These are phyloP conservation scores for Saraca asoca DNA, from an alignment of 331 rosid genomes.

Conservation along the genomic window DNA sequence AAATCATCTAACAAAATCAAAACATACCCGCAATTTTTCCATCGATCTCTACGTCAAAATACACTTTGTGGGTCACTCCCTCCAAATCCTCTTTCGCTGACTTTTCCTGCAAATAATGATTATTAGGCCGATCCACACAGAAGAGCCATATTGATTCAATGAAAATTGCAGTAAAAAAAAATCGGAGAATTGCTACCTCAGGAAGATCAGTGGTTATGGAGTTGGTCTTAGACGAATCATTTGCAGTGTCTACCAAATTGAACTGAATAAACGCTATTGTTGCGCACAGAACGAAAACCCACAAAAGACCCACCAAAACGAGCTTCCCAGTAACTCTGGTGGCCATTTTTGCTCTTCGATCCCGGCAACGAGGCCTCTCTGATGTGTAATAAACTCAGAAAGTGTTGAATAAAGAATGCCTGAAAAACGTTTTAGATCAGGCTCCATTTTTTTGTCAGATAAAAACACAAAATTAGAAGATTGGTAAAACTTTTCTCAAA, in stretches of 20 bases:
- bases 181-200: slow-evolving; percentile 22
- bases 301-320: slow-evolving; percentile 44
- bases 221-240: slow-evolving; percentile 23
- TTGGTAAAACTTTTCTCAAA: too few relatives aligned
- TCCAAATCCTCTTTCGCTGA: slow-evolving; percentile 51
- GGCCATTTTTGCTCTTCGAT: slow-evolving; percentile 38
- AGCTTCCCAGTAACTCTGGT: slow-evolving; percentile 38
- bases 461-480: too few relatives aligned
- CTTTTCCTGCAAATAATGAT: slow-evolving; percentile 46
- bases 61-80: slow-evolving; percentile 74
- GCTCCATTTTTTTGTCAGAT: too few relatives aligned
- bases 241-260: slow-evolving; percentile 43
- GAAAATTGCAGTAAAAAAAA: neutral
- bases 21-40: slow-evolving; percentile 70
- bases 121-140: neutral
- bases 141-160: neutral
- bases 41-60: slow-evolving; percentile 64
- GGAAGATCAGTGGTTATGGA: slow-evolving; percentile 23
- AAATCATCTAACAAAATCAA: slow-evolving; percentile 4
- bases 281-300: slow-evolving; percentile 68
- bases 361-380: neutral
- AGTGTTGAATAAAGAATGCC: neutral
- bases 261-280: slow-evolving; percentile 62
- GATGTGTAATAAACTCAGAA: neutral
- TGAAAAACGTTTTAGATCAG: too few relatives aligned